These are phyloP conservation scores for Physcia stellaris DNA, from an alignment of 495 filamentous ascomycete genomes.

Conservation along the genomic window DNA sequence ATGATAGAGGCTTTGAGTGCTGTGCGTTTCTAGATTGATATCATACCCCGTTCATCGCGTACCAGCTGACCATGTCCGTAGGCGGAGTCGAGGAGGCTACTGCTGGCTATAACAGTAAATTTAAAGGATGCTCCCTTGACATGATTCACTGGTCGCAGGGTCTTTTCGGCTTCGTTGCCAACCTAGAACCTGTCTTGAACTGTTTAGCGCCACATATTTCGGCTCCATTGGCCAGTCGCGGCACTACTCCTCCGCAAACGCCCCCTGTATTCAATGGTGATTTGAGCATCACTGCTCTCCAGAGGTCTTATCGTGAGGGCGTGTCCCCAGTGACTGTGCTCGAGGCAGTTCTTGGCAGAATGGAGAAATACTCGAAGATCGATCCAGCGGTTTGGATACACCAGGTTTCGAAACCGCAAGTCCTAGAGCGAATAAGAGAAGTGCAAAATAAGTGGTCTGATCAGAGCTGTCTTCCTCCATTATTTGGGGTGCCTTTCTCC, in stretches of 20 bases:
- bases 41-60: not conserved
- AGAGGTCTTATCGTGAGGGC: constrained; percentile 24
- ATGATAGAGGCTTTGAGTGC: constrained; percentile 64
- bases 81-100: constrained; percentile 32
- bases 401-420: constrained; percentile 24
- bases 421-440: constrained; percentile 27
- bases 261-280: constrained; percentile 27
- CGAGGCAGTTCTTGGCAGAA: constrained; percentile 26
- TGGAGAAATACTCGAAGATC: constrained; percentile 28
- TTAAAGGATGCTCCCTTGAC: constrained; percentile 27
- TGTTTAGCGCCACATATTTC: constrained; percentile 11
- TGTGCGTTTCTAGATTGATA: constrained; percentile 24
- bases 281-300: constrained; percentile 22
- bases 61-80: constrained; percentile 6
- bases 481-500: constrained; percentile 51
- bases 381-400: constrained; percentile 44
- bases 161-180: constrained; percentile 36
- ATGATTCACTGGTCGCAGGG: constrained; percentile 34
- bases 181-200: constrained; percentile 21
- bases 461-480: constrained; percentile 32
- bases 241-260: constrained; percentile 19
- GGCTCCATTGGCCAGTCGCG: not conserved
- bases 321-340: constrained; percentile 30
- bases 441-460: constrained; percentile 31
- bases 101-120: constrained; percentile 28